Conservation (phyloP, 2,329 filamentous ascomycete species). For the Plectosphaerella sp. region DNA sequence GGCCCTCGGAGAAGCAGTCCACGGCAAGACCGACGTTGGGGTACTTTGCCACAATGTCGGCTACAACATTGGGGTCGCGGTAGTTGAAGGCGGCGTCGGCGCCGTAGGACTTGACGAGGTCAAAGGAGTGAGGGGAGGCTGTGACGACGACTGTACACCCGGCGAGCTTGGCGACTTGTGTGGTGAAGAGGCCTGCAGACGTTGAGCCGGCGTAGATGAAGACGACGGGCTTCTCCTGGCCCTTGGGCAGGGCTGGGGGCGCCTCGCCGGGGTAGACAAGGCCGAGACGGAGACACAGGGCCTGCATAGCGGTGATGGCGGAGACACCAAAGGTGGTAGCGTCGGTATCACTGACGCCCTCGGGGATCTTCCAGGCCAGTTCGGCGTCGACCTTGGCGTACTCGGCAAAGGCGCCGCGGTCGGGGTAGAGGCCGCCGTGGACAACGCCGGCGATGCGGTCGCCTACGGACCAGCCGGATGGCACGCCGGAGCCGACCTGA, state of each 20-base stretch:
- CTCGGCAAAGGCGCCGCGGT: constrained; percentile 21
- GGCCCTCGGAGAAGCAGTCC: constrained; percentile 25
- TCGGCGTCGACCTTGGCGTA: constrained; percentile 17
- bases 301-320: constrained; percentile 33
- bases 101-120: constrained; percentile 24
- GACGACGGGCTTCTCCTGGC: constrained; percentile 30
- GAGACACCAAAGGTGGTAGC: constrained; percentile 26
- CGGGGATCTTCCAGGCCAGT: constrained; percentile 18
- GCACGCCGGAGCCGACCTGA: constrained; percentile 17
- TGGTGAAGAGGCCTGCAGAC: constrained; percentile 46
- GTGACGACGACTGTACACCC: constrained; percentile 25
- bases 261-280: constrained; percentile 21
- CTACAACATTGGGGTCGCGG: constrained; percentile 13
- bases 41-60: constrained; percentile 16
- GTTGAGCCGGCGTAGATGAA: constrained; percentile 42
- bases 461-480: constrained; percentile 9
- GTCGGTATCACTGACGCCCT: constrained; percentile 13
- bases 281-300: neutral
- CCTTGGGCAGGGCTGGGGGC: constrained; percentile 39
- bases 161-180: constrained; percentile 31
- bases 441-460: constrained; percentile 21
- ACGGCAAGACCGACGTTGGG: constrained; percentile 21
- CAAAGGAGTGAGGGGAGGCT: constrained; percentile 27
- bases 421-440: constrained; percentile 16
- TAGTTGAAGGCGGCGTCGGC: constrained; percentile 27